These are phyloP conservation scores for Leccinum pellstonianum DNA, from an alignment of 768 basidiomycete genomes.

Conservation along the genomic window DNA sequence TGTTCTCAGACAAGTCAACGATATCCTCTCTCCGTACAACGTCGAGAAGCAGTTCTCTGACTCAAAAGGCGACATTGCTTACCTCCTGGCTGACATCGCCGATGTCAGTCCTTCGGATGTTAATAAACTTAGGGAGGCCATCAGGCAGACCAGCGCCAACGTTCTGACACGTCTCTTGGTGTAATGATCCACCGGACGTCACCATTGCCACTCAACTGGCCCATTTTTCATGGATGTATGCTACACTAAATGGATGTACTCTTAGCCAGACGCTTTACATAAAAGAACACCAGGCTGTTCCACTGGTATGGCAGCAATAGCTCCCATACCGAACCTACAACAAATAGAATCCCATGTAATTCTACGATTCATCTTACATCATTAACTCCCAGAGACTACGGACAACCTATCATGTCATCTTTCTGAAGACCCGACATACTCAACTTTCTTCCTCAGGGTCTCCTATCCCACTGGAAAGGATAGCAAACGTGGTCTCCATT, in stretches of 20 bases:
- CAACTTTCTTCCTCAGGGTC: slow-evolving; percentile 88
- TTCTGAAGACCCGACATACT: slow-evolving; percentile 5
- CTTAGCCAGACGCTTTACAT: background rate
- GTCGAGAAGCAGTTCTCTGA: slow-evolving; percentile 99
- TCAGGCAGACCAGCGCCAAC: slow-evolving; percentile 78
- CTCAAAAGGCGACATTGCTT: slow-evolving; percentile 89
- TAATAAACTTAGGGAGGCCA: slow-evolving; percentile 71
- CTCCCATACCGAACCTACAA: slow-evolving; percentile 11
- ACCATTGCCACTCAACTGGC: slow-evolving; percentile 53
- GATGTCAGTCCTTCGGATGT: slow-evolving; percentile 83
- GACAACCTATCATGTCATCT: slow-evolving; percentile 1
- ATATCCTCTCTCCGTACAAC: slow-evolving; percentile 90
- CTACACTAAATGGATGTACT: slow-evolving; percentile 10
- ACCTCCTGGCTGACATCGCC: slow-evolving; percentile 96
- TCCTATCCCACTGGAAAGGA: slow-evolving; percentile 86
- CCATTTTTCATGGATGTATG: slow-evolving; percentile 18
- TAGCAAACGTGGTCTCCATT: slow-evolving; percentile 93
- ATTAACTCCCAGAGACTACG: background rate
- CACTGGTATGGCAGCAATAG: background rate
- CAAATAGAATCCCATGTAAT: slow-evolving; percentile 9
- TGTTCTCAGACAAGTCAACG: slow-evolving; percentile 94
- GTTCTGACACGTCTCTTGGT: slow-evolving; percentile 87
- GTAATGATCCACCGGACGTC: slow-evolving; percentile 28
- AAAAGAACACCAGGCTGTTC: too few species aligned
- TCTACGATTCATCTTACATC: slow-evolving; percentile 7